These are phyloP conservation scores for Fusarium floridanum DNA, from an alignment of 2,329 filamentous ascomycete genomes.

Conservation along the genomic window DNA sequence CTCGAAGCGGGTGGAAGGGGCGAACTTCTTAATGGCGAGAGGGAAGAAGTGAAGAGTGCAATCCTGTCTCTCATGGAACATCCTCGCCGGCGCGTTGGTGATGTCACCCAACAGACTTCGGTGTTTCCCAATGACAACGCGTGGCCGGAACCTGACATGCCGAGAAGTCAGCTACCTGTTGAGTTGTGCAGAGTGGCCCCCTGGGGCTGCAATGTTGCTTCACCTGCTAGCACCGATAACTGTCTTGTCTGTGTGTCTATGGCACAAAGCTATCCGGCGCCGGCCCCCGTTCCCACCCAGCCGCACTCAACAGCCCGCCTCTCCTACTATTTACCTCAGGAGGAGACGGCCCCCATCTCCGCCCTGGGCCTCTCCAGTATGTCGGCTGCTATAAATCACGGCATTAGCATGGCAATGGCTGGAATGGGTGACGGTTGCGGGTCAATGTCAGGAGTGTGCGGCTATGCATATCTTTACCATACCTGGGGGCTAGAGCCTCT, in stretches of 20 bases:
- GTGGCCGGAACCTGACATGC: constrained; percentile 81
- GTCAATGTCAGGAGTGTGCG: constrained; percentile 85
- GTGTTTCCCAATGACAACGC: constrained; percentile 81
- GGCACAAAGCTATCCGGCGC: constrained; percentile 81
- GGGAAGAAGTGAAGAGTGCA: constrained; percentile 90
- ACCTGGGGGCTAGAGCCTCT: constrained; percentile 58
- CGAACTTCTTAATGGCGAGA: constrained; percentile 90
- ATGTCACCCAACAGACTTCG: constrained; percentile 87
- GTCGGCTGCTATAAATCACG: constrained; percentile 82
- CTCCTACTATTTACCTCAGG: constrained; percentile 85
- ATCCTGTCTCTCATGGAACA: constrained; percentile 90
- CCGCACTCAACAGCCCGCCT: constrained; percentile 76
- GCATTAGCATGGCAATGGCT: constrained; percentile 76
- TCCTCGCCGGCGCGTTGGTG: constrained; percentile 86
- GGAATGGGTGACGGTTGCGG: constrained; percentile 73
- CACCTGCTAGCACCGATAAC: constrained; percentile 76
- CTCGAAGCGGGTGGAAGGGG: constrained; percentile 96
- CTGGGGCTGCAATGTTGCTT: constrained; percentile 85
- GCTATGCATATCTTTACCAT: constrained; percentile 85
- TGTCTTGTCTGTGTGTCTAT: constrained; percentile 85
- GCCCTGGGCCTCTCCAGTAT: constrained; percentile 87
- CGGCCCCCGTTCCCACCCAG: constrained; percentile 80
- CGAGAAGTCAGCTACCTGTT: constrained; percentile 74
- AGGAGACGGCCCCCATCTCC: constrained; percentile 76
- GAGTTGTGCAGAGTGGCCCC: constrained; percentile 93